Evolutionary conservation across 2,329 filamentous ascomycete species (phyloP).

Genomic region (Neophaeococcomyces aloes): DNA sequence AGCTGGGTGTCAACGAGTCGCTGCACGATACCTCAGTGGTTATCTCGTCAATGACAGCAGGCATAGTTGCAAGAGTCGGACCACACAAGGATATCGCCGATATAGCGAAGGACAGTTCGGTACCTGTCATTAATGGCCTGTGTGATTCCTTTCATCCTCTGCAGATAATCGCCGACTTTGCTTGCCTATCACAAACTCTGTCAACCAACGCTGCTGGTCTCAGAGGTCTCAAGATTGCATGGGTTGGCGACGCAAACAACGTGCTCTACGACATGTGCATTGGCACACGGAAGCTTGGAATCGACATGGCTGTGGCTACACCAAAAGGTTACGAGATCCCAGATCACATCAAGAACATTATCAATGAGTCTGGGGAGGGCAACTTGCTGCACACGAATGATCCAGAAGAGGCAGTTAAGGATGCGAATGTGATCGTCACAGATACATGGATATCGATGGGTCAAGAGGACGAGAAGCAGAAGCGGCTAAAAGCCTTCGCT

Average conservation of each 20-base stretch:
- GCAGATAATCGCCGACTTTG: constrained; percentile 86
- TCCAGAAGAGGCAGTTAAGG: constrained; percentile 74
- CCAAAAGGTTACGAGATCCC: constrained; percentile 79
- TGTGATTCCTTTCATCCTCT: constrained; percentile 88
- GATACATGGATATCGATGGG: constrained; percentile 99
- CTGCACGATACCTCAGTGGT: constrained; percentile 86
- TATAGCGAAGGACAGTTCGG: constrained; percentile 60
- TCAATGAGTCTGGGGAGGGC: constrained; percentile 51
- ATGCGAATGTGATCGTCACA: constrained; percentile 82
- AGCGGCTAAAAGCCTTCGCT: constrained; percentile 67
- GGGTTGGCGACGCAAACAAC: constrained; percentile 95
- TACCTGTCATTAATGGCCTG: constrained; percentile 77
- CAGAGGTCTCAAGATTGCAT: constrained; percentile 79
- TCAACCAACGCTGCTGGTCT: constrained; percentile 47
- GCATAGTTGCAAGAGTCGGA: constrained; percentile 69
- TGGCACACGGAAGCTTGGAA: constrained; percentile 73
- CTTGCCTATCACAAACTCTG: constrained; percentile 77
- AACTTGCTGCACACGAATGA: constrained; percentile 63
- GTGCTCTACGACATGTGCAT: constrained; percentile 90
- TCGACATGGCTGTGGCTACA: constrained; percentile 77
- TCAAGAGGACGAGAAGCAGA: constrained; percentile 73
- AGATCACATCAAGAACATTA: constrained; percentile 59
- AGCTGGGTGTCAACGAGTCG: constrained; percentile 87
- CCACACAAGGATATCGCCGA: constrained; percentile 63
- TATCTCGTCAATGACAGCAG: constrained; percentile 85